Percentiles rank a stretch among this genome's conserved stretches.
Conservation (phyloP, 2,329 filamentous ascomycete genomes). For the Fusarium sp. region DNA sequence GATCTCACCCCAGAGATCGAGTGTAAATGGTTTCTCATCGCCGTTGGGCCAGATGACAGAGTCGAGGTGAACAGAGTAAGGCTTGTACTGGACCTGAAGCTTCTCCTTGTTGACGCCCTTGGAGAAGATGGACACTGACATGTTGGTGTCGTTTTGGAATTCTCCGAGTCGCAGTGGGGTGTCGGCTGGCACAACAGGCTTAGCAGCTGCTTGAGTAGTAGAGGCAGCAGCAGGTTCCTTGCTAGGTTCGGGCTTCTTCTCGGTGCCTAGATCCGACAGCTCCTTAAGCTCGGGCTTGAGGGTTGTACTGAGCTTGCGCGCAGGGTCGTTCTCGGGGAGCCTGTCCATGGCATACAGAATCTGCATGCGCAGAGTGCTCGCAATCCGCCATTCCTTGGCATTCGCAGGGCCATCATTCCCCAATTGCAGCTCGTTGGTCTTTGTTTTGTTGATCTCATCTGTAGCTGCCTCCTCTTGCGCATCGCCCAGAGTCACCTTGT, state of each 20-base stretch:
- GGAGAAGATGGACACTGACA: constrained; percentile 60
- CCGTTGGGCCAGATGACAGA: constrained; percentile 58
- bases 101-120: constrained; percentile 60
- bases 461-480: constrained; percentile 50
- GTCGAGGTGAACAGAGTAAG: constrained; percentile 48
- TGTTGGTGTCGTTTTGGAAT: constrained; percentile 54
- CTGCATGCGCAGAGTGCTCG: constrained; percentile 63
- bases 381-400: constrained; percentile 56
- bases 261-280: constrained; percentile 37
- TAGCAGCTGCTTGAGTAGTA: constrained; percentile 16
- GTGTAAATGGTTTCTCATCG: constrained; percentile 74
- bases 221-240: constrained; percentile 3
- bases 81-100: constrained; percentile 56
- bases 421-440: constrained; percentile 9
- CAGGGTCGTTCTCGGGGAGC: constrained; percentile 61
- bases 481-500: constrained; percentile 57
- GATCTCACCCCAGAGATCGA: constrained; percentile 76
- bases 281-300: constrained; percentile 52
- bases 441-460: constrained; percentile 51
- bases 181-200: constrained; percentile 43
- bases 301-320: constrained; percentile 61
- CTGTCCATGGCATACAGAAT: constrained; percentile 62
- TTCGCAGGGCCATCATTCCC: constrained; percentile 21
- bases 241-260: constrained; percentile 11
- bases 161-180: constrained; percentile 52